phyloP scores from a whole-genome alignment of 2,329 filamentous ascomycete species.

The Colletotrichum sp. region DNA sequence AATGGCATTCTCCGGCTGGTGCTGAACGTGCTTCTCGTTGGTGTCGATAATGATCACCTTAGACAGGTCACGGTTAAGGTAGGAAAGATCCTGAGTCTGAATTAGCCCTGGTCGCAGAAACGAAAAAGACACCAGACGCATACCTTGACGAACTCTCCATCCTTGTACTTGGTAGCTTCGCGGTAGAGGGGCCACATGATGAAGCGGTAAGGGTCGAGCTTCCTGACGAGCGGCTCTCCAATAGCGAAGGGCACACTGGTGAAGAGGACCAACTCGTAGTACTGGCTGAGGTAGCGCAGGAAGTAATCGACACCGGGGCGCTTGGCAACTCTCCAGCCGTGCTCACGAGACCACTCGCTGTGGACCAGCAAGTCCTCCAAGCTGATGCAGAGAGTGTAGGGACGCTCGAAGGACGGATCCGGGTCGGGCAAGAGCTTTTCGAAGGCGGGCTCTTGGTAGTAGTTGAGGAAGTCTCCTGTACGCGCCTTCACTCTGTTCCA shows the following conservation, averaged over 20 bases:
- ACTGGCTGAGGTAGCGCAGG: slow-evolving; percentile 93
- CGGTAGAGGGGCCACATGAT: slow-evolving; percentile 95
- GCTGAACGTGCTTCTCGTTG: slow-evolving; percentile 78
- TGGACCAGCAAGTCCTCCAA: slow-evolving; percentile 94
- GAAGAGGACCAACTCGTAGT: slow-evolving; percentile 97
- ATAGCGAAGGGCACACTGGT: slow-evolving; percentile 85
- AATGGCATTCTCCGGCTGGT: slow-evolving; percentile 97
- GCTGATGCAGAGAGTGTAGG: slow-evolving; percentile 91
- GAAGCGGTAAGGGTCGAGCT: slow-evolving; percentile 93
- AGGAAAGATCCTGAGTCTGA: slow-evolving; percentile 80
- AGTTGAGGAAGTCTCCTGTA: slow-evolving; percentile 76
- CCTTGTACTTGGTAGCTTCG: slow-evolving; percentile 96
- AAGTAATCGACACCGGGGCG: slow-evolving; percentile 97
- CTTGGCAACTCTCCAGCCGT: slow-evolving; percentile 95
- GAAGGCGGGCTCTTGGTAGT: slow-evolving; percentile 96
- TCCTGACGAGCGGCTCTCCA: slow-evolving; percentile 87
- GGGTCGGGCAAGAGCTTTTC: slow-evolving; percentile 87
- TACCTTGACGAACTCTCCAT: slow-evolving; percentile 96
- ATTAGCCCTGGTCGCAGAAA: slow-evolving; percentile 17
- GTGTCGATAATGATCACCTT: slow-evolving; percentile 97
- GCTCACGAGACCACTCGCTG: slow-evolving; percentile 91
- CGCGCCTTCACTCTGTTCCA: slow-evolving; percentile 82
- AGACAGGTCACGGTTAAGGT: slow-evolving; percentile 92
- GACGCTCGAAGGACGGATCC: slow-evolving; percentile 79
- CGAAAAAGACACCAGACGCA: slow-evolving; percentile 20